Evolutionary conservation across 768 basidiomycete species (phyloP).

Genomic region (Leccinum disarticulatum): DNA sequence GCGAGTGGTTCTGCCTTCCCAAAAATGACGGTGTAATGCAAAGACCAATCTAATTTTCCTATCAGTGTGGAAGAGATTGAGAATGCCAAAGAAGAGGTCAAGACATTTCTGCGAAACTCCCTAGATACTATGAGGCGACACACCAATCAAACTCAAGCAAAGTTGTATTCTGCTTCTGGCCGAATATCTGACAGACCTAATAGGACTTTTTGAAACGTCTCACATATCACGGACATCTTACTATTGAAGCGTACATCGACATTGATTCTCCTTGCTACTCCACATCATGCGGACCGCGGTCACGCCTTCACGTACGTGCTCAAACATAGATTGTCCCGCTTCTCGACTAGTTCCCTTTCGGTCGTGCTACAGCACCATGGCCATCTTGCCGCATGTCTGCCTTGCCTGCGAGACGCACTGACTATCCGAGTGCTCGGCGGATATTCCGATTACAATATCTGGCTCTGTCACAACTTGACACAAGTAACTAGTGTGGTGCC

Average conservation of each 20-base stretch:
- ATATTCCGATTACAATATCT: conserved; percentile 24
- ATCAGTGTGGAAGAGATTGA: too few relatives aligned
- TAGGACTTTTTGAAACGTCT: conserved; percentile 23
- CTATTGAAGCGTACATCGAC: neutral
- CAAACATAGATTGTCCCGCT: conserved; percentile 18
- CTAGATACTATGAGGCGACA: too few relatives aligned
- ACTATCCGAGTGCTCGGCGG: conserved; percentile 10
- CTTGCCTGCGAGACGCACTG: conserved; percentile 3
- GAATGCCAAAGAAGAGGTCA: too few relatives aligned
- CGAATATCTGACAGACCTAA: neutral
- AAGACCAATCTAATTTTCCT: too few relatives aligned
- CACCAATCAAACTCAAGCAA: too few relatives aligned
- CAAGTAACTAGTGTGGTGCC: conserved; percentile 7
- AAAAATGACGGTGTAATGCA: too few relatives aligned
- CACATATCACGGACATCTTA: conserved; percentile 2
- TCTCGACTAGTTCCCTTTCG: conserved; percentile 17
- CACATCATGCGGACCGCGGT: neutral
- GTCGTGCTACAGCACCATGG: conserved; percentile 16
- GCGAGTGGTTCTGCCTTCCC: too few relatives aligned
- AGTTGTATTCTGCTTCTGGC: too few relatives aligned
- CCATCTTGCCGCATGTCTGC: conserved; percentile 7
- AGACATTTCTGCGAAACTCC: too few relatives aligned
- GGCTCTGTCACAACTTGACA: conserved; percentile 18
- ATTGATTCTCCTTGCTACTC: neutral
- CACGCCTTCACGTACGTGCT: conserved; percentile 13